Conservation (phyloP, 305 asterid species). For the Coffea humblotiana region DNA sequence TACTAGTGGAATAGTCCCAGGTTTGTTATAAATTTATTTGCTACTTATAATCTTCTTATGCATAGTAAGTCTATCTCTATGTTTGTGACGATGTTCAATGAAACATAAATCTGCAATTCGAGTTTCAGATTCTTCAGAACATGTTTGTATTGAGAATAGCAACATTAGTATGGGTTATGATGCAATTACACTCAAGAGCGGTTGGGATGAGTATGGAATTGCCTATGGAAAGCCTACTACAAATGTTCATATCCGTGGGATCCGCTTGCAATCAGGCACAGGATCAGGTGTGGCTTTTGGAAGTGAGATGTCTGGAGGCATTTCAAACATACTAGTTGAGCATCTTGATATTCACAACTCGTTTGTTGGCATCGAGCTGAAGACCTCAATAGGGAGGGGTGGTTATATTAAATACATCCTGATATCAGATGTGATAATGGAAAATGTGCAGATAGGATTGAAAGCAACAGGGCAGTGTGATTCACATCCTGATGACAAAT, state of each 20-base stretch:
- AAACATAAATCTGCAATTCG: not conserved
- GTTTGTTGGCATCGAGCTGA: conserved; percentile 54
- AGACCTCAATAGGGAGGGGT: conserved; percentile 82
- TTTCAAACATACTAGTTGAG: conserved; percentile 66
- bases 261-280: conserved; percentile 46
- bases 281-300: conserved; percentile 88
- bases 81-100: not conserved
- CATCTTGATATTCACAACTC: conserved; percentile 52
- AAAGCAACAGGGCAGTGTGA: conserved; percentile 66
- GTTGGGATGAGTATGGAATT: conserved; percentile 98
- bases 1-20: conserved; percentile 93
- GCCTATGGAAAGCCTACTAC: conserved; percentile 57
- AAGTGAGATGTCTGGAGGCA: conserved; percentile 98
- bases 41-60: not conserved
- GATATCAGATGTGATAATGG: conserved; percentile 49
- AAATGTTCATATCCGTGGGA: conserved; percentile 57
- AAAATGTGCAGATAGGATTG: conserved; percentile 59
- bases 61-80: not conserved
- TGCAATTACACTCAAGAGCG: conserved; percentile 82
- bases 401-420: conserved; percentile 61
- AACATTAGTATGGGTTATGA: conserved; percentile 79
- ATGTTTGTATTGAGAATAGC: conserved; percentile 89
- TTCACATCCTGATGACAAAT: conserved; percentile 77
- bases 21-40: conserved; percentile 32
- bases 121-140: conserved; percentile 79